A percentile compares a stretch with the other conserved stretches of the same genome.
Conservation (phyloP, 139 green algal species). For the Chlamydomonas urium region DNA sequence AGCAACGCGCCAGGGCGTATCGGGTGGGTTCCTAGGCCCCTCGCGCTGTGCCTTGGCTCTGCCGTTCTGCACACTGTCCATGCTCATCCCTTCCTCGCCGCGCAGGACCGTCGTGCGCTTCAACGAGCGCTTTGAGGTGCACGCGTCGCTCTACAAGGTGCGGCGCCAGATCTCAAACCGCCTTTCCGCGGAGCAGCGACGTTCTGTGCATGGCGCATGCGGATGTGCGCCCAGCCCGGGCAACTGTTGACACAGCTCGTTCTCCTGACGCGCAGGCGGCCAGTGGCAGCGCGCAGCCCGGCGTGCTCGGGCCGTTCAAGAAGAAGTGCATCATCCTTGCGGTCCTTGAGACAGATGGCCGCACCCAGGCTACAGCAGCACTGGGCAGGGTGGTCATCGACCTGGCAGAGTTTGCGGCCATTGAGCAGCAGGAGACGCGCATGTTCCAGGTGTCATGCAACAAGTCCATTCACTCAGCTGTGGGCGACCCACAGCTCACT, state of each 20-base stretch:
- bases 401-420: slow-evolving; percentile 55
- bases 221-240: neutral
- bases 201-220: neutral
- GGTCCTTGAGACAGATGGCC: slow-evolving; percentile 52
- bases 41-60: too few relatives aligned
- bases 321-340: slow-evolving; percentile 73
- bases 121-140: slow-evolving; percentile 56
- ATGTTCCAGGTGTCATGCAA: slow-evolving; percentile 63
- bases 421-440: slow-evolving; percentile 49
- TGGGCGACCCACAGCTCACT: slow-evolving; percentile 59
- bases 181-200: too few relatives aligned
- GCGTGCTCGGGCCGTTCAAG: slow-evolving; percentile 51
- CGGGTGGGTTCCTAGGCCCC: too few relatives aligned
- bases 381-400: slow-evolving; percentile 56
- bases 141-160: slow-evolving; percentile 59
- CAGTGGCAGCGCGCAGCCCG: neutral
- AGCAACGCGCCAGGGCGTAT: slow-evolving; percentile 32
- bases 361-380: slow-evolving; percentile 44
- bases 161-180: neutral
- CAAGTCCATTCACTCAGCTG: slow-evolving; percentile 46
- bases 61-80: too few relatives aligned
- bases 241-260: neutral
- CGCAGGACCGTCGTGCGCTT: slow-evolving; percentile 50
- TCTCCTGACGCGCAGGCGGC: neutral
- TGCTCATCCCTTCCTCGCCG: too few relatives aligned